phyloP scores from a whole-genome alignment of 1,284 basidiomycete genomes.

The Boletus mariae region DNA sequence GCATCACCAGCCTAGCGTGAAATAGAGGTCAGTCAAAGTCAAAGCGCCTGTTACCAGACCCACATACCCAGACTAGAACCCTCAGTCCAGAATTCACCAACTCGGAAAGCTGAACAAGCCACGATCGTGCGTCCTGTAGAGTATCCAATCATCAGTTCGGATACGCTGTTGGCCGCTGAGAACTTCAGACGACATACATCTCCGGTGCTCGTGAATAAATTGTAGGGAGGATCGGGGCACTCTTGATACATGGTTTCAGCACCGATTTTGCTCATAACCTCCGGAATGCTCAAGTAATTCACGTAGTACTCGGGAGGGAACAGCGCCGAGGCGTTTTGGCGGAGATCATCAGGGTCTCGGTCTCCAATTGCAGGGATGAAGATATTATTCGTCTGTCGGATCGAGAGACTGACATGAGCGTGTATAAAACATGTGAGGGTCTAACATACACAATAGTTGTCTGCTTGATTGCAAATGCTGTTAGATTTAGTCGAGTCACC shows the following conservation, averaged over 20 bases:
- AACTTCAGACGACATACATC: conserved; percentile 25
- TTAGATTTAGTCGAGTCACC: conserved; percentile 44
- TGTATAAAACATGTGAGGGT: not conserved
- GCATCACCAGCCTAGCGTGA: conserved; percentile 55
- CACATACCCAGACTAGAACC: conserved; percentile 56
- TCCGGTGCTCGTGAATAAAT: conserved; percentile 40
- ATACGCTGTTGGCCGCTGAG: conserved; percentile 12
- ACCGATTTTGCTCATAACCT: conserved; percentile 45
- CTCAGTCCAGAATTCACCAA: conserved; percentile 54
- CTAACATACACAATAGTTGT: conserved; percentile 52
- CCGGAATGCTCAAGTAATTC: conserved; percentile 39
- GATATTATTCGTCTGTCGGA: conserved; percentile 42
- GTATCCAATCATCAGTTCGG: conserved; percentile 1
- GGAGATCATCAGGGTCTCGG: conserved; percentile 52
- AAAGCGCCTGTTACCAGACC: not conserved
- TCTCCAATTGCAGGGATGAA: conserved; percentile 49
- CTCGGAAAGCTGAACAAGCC: conserved; percentile 48
- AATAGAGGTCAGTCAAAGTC: not conserved
- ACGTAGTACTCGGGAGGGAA: conserved; percentile 60
- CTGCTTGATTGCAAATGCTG: conserved; percentile 46
- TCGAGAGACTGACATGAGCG: not conserved
- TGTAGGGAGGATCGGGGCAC: conserved; percentile 42
- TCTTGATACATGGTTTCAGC: conserved; percentile 46
- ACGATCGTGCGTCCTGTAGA: conserved; percentile 50
- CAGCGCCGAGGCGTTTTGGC: conserved; percentile 48